These are phyloP conservation scores for Saksenaea oblongispora DNA, from an alignment of 371 early-diverging fungal genomes.

Conservation along the genomic window DNA sequence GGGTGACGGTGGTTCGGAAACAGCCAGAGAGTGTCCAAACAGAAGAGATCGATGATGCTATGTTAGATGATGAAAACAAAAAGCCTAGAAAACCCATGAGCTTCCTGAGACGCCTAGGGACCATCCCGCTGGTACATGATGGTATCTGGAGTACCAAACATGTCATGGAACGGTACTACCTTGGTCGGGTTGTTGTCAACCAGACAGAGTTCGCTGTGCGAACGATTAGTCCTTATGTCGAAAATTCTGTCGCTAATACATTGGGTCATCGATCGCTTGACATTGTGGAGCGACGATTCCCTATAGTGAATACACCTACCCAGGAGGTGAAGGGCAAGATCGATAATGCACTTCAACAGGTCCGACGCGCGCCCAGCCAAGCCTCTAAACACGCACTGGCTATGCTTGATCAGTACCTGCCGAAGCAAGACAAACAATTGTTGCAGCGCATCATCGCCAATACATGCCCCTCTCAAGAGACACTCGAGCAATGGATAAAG, in stretches of 20 bases:
- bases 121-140: background rate
- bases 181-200: background rate
- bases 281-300: background rate
- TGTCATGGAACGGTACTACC: background rate
- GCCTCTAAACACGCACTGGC: background rate
- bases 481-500: background rate
- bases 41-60: background rate
- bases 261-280: background rate
- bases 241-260: background rate
- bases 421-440: background rate
- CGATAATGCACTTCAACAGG: background rate
- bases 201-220: background rate
- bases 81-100: background rate
- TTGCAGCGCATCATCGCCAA: background rate
- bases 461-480: background rate
- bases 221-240: background rate
- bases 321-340: background rate
- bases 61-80: background rate
- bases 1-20: constrained; percentile 47
- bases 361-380: background rate
- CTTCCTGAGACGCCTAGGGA: background rate
- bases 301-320: background rate
- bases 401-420: background rate
- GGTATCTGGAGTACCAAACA: background rate
- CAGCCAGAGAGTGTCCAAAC: background rate